Evolutionary conservation across 768 basidiomycete genomes (phyloP).

Genomic region (Panaeolus cyanescens): DNA sequence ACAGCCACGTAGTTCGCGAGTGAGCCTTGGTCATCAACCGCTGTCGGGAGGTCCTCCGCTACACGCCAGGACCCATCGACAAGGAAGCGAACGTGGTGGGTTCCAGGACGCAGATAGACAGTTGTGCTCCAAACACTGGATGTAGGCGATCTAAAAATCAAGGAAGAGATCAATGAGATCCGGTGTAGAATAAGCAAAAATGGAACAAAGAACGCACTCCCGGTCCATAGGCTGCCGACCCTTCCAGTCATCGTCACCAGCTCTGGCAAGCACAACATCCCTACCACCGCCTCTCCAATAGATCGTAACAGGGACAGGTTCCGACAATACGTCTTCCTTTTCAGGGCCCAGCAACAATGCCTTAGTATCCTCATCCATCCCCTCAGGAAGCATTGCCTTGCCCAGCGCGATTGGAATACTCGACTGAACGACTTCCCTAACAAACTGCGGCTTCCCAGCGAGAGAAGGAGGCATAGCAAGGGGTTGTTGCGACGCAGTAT

Average conservation of each 20-base stretch:
- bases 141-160: slow-evolving; percentile 25
- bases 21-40: slow-evolving; percentile 92
- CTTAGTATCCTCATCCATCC: slow-evolving; percentile 10
- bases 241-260: slow-evolving; percentile 78
- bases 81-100: slow-evolving; percentile 93
- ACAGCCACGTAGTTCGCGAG: slow-evolving; percentile 94
- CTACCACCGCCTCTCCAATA: slow-evolving; percentile 68
- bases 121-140: slow-evolving; percentile 35
- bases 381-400: slow-evolving; percentile 28
- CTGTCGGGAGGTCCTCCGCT: slow-evolving; percentile 74
- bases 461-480: not conserved
- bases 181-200: slow-evolving; percentile 7
- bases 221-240: slow-evolving; percentile 64
- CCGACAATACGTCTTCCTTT: slow-evolving; percentile 21
- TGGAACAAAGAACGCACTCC: slow-evolving; percentile 47
- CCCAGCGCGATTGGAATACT: slow-evolving; percentile 59
- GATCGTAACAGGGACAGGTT: slow-evolving; percentile 51
- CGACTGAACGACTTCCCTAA: slow-evolving; percentile 61
- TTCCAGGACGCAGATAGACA: slow-evolving; percentile 77
- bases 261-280: slow-evolving; percentile 66
- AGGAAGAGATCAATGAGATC: not conserved
- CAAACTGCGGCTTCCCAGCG: slow-evolving; percentile 35
- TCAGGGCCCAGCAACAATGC: slow-evolving; percentile 12
- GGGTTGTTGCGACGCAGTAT: slow-evolving; percentile 18
- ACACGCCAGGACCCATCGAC: slow-evolving; percentile 89